Base-by-base conservation (phyloP, 768 basidiomycete genomes). In the Phaeolepiota aurea region DNA sequence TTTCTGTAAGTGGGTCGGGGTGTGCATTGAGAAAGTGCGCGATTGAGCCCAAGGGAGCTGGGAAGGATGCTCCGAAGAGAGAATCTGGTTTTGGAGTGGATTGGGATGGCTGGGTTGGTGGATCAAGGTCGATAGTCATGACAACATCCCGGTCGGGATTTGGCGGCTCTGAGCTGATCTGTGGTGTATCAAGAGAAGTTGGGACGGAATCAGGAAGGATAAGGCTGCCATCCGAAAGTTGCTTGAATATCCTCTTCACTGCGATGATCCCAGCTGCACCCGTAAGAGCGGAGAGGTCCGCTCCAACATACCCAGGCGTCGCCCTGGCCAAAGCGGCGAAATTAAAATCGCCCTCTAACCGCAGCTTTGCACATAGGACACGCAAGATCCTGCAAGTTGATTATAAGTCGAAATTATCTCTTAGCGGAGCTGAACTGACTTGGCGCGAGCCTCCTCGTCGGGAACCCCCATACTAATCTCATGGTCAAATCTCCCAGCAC, bases 391-490 rank as follows among this genome's bases (percentile, higher is more conserved):
- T 97, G 48, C n/a, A 22, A n/a, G n/a, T n/a, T n/a, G n/a, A n/a
- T n/a, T n/a, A n/a, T n/a, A 12, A 32, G 19, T 15, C 22, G 37
- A n/a, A n/a, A n/a, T n/a, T n/a, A n/a, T n/a, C n/a, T n/a, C n/a
- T n/a, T n/a, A n/a, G n/a, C n/a, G n/a, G n/a, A n/a, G n/a, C n/a
- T n/a, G n/a, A 20, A 66, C 82, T 49, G 42, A 97, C 94, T 92
- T 85, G 46, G 85, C 83, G 42, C 96, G 71, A 0, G 84, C 92
- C 41, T 80, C 80, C 45, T 96, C 86, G 50, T 93, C 90, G 2
- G 96, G 96, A 3, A 99, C 94, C 10, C 87, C 87, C 87, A 98
- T 92, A 38, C 87, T 85, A 37, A 99, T 97, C 62, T 99, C 96
- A 49, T 93, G 89, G 55, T 98, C 96, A 45, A 99, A 99, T 22